These are phyloP conservation scores for Aspergillus melleus DNA, from an alignment of 2,329 filamentous ascomycete species.

Conservation along the genomic window DNA sequence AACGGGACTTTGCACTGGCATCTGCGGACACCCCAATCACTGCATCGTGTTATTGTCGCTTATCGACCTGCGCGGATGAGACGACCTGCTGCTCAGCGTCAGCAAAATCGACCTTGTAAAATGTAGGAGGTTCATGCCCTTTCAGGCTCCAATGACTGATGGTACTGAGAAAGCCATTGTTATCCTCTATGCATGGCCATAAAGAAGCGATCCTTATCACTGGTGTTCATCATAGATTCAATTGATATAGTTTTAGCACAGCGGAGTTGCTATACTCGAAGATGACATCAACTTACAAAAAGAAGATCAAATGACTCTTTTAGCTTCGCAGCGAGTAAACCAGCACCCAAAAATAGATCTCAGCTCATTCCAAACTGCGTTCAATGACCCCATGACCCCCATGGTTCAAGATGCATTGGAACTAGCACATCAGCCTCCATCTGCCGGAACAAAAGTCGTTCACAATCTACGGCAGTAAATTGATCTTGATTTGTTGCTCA, in stretches of 20 bases:
- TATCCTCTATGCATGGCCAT: not conserved
- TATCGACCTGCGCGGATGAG: not conserved
- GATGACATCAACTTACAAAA: not conserved
- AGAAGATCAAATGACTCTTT: slow-evolving; percentile 1
- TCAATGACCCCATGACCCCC: slow-evolving; percentile 45
- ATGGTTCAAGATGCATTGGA: slow-evolving; percentile 46
- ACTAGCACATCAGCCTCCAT: slow-evolving; percentile 36
- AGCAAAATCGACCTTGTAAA: not conserved
- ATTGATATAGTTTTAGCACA: not conserved
- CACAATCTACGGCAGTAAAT: too few relatives aligned
- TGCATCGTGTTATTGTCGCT: not conserved
- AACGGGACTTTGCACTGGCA: not conserved
- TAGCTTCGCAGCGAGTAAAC: slow-evolving; percentile 30
- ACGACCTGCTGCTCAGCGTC: not conserved
- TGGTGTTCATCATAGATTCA: too few relatives aligned
- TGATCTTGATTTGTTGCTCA: too few relatives aligned
- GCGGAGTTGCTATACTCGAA: not conserved
- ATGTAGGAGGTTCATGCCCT: not conserved
- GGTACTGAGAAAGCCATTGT: not conserved
- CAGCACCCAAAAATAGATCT: slow-evolving; percentile 32
- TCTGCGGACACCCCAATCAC: not conserved
- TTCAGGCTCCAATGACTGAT: not conserved
- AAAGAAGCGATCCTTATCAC: not conserved
- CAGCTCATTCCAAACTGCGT: slow-evolving; percentile 37
- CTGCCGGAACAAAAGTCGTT: slow-evolving; percentile 34